Evolutionary conservation across 768 basidiomycete genomes (phyloP), one percentile per base, ranked within the genome.

Genomic region (Amanita pseudoporphyria): DNA sequence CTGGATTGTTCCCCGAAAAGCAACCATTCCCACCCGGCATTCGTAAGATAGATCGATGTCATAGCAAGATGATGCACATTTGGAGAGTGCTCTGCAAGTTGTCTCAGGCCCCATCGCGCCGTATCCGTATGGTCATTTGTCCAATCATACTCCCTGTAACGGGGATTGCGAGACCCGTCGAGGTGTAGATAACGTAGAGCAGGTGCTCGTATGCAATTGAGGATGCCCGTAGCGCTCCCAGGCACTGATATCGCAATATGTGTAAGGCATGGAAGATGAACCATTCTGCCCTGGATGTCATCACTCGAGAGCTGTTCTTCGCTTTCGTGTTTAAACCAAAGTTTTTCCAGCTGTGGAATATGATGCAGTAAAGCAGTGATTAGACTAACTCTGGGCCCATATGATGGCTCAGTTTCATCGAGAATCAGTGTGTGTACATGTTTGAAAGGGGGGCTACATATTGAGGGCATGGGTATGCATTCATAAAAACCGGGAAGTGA

Each of bases 291-390:
- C 13, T 35, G 41, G 10, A 19, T 37, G 18, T 52, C 32, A 3
- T 28, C 26, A 7, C 26, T 28, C 3, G 26, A 28, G 26, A 28
- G n/a, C n/a, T n/a, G n/a, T 7, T 35, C 45, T 14, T 22, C 21
- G 18, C 32, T 46, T 13, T 9, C 22, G 33, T 47, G 33, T 48
- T 52, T 52, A 19, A 39, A 52, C 36, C 41, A 52, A 10, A 52
- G 36, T 3, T 46, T 49, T 33, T 52, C 52, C 12, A 52, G 47
- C 7, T 39, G 45, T 7, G 52, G 52, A 9, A 47, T 52, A 6
- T 38, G 13, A 12, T 52, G 52, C n/a, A 52, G 52, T 3, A 52
- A 5, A 4, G 38, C 24, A 2, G 39, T 31, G 24, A 43, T 32
- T 3, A 13, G 41, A 0, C 42, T 21, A 19, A 47, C 21, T 4